phyloP scores from a whole-genome alignment of 371 early-diverging fungal species.

The Dichotomocladium elegans region DNA sequence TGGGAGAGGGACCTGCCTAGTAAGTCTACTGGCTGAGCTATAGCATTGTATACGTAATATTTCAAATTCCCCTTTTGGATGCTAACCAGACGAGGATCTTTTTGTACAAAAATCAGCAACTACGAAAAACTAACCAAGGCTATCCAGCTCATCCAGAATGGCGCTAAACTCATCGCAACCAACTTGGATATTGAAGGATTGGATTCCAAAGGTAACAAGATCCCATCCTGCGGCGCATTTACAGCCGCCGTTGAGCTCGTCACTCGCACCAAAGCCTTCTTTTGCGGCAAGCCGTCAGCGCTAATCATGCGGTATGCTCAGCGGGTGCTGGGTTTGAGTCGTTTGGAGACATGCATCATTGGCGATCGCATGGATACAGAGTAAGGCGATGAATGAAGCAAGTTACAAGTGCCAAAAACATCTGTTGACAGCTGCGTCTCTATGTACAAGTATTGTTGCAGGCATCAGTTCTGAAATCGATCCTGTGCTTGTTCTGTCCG shows the following conservation, averaged over 20 bases:
- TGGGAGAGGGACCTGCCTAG: slow-evolving; percentile 57
- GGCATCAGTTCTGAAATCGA: slow-evolving; percentile 59
- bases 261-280: slow-evolving; percentile 61
- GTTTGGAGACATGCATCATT: slow-evolving; percentile 62
- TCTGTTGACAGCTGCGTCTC: no score
- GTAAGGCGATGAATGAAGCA: no score
- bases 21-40: no score
- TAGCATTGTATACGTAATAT: no score
- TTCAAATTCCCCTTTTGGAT: no score
- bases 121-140: slow-evolving; percentile 62
- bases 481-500: slow-evolving; percentile 59
- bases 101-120: slow-evolving; percentile 29
- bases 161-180: slow-evolving; percentile 64
- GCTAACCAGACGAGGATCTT: neutral
- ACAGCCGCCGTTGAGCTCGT: slow-evolving; percentile 55
- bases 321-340: slow-evolving; percentile 49
- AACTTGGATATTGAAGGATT: slow-evolving; percentile 61
- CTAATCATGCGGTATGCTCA: slow-evolving; percentile 66
- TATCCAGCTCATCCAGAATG: slow-evolving; percentile 48
- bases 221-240: slow-evolving; percentile 62
- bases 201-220: slow-evolving; percentile 47
- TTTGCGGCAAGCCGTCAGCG: slow-evolving; percentile 61
- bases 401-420: no score
- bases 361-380: slow-evolving; percentile 75
- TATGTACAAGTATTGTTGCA: slow-evolving; percentile 39